Base-by-base conservation (phyloP, 768 basidiomycete genomes). In the Clathrus columnatus region DNA sequence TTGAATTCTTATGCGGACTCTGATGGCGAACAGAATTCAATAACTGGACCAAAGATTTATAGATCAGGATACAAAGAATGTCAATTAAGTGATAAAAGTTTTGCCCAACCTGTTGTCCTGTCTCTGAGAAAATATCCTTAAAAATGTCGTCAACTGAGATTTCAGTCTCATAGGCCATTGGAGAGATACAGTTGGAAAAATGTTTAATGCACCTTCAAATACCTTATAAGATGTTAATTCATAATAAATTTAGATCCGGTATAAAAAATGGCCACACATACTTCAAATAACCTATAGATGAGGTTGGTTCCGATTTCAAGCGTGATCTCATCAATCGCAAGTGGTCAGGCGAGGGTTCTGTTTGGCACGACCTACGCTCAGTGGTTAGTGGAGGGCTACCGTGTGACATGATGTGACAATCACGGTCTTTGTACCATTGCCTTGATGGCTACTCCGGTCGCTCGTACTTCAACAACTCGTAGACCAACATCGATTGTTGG, bases 1-100 rank as follows among this genome's bases (percentile, higher is more conserved):
- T 27, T 26, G 42, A 49, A 21, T 43, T 58, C 59, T 28, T 26
- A 52, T 21, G 50, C 54, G 61, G 53, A 80, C 75, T 62, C 61
- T 73, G 61, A 45, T 63, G 62, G 43, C 69, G 70, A 46, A 79
- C 68, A 17, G 70, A 64, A 18, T 72, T 66, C 45, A 78, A 70
- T 27, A 78, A 67, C 79, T 82, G 64, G 27, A 50, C 6, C 42
- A 41, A 41, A n/a, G 4, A 4, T 28, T 29, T 16, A 26, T 21
- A 4, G 11, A 23, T 3, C 11, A 26, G 16, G 42, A 2, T 28
- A 21, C 42, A 36, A 18, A 29, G 7, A 54, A 44, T 45, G n/a
- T n/a, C 16, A 10, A 48, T 14, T 14, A 14, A 24, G 28, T 20
- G 36, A 36, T 41, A 29, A 20, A 10, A 11, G n/a, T 36, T 2